Conservation (phyloP, 352 stramenopile genomes). For the Plasmopara viticola region DNA sequence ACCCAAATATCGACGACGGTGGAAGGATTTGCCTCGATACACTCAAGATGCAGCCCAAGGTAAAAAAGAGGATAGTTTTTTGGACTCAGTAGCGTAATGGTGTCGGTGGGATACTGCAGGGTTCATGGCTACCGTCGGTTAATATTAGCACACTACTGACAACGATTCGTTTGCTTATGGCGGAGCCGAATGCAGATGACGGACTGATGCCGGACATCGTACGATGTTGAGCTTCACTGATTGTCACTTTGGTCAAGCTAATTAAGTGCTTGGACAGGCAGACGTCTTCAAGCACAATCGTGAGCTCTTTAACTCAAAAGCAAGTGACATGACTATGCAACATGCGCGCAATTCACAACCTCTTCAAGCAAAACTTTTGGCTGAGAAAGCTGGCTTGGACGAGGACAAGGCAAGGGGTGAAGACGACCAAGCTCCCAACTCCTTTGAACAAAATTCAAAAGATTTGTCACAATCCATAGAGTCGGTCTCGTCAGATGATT, state of each 20-base stretch:
- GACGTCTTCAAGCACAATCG: conserved; percentile 76
- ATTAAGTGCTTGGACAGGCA: conserved; percentile 25
- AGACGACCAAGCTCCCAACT: conserved; percentile 8
- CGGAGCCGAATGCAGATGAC: conserved; percentile 87
- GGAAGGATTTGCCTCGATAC: conserved; percentile 88
- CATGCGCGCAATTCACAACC: conserved; percentile 29
- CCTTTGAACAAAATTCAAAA: conserved; percentile 16
- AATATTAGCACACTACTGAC: conserved; percentile 89
- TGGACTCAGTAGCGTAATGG: background rate
- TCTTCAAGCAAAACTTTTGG: conserved; percentile 3
- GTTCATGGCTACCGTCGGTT: conserved; percentile 88
- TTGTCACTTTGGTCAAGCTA: background rate
- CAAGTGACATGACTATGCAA: conserved; percentile 48
- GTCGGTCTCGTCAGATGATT: conserved; percentile 28
- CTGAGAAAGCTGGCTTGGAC: conserved; percentile 1
- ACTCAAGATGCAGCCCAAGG: conserved; percentile 88
- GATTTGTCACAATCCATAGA: conserved; percentile 11
- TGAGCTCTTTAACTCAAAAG: conserved; percentile 61
- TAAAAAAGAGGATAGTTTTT: conserved; percentile 15
- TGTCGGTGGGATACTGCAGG: conserved; percentile 22
- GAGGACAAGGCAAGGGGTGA: conserved; percentile 2
- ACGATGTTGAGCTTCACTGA: conserved; percentile 3
- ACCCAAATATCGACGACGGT: conserved; percentile 81
- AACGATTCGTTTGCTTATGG: conserved; percentile 88
- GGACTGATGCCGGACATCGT: conserved; percentile 88